phyloP scores from a whole-genome alignment of 495 filamentous ascomycete species.

The Podospora pseudopauciseta region DNA sequence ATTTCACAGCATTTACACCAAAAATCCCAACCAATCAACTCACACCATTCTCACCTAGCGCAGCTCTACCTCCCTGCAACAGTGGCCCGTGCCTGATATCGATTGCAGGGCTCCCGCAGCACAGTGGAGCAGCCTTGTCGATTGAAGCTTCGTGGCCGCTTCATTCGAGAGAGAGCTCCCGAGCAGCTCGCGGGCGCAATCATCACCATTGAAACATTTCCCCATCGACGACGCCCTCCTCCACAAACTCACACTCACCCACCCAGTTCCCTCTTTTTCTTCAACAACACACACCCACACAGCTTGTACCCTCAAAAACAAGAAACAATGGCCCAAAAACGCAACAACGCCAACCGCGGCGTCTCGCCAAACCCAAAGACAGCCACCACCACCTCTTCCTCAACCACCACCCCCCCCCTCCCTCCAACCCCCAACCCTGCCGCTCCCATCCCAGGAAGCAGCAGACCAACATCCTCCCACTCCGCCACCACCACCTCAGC shows the following conservation, averaged over 20 bases:
- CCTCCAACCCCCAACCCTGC: neutral
- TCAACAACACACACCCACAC: neutral
- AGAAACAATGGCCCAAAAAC: conserved; percentile 39
- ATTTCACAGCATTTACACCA: conserved; percentile 1
- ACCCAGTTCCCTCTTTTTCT: neutral
- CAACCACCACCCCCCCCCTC: conserved; percentile 20
- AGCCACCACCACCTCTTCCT: conserved; percentile 19
- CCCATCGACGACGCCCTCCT: conserved; percentile 6
- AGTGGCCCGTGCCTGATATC: neutral
- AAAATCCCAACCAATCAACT: conserved; percentile 4
- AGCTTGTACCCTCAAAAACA: neutral
- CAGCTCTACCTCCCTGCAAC: neutral
- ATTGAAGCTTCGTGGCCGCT: conserved; percentile 39
- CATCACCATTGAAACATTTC: neutral
- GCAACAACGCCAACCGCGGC: conserved; percentile 12
- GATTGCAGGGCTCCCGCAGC: neutral
- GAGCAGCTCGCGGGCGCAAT: neutral
- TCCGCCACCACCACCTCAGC: conserved; percentile 25
- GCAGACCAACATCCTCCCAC: neutral
- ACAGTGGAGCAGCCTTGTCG: conserved; percentile 19
- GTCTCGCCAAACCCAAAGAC: conserved; percentile 7
- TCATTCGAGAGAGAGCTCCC: conserved; percentile 15
- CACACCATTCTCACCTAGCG: neutral
- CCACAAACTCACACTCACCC: neutral
- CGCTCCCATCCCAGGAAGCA: neutral